phyloP scores from a whole-genome alignment of 2,329 filamentous ascomycete species.

The Talaromyces sp. region DNA sequence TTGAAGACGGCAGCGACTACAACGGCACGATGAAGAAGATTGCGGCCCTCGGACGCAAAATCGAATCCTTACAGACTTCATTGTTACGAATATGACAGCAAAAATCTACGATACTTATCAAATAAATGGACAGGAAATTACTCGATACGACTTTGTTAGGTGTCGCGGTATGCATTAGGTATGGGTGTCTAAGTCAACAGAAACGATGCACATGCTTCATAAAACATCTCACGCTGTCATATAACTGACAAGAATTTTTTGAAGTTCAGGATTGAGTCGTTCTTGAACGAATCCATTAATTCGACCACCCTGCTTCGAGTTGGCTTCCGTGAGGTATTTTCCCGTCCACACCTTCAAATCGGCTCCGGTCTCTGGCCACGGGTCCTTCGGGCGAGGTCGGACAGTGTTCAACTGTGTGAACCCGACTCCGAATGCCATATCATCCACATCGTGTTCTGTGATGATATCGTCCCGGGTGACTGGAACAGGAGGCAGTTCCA shows the following conservation, averaged over 20 bases:
- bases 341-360: slow-evolving; percentile 82
- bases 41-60: background rate
- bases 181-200: slow-evolving; percentile 4
- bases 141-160: background rate
- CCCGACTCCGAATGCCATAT: slow-evolving; percentile 89
- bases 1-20: background rate
- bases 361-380: slow-evolving; percentile 80
- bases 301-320: slow-evolving; percentile 68
- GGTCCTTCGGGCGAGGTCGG: slow-evolving; percentile 69
- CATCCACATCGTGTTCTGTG: slow-evolving; percentile 86
- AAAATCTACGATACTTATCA: background rate
- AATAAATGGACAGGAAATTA: background rate
- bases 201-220: slow-evolving; percentile 7
- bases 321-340: slow-evolving; percentile 72
- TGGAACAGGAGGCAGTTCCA: slow-evolving; percentile 81
- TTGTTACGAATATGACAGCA: background rate
- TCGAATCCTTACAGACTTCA: background rate
- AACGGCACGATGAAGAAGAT: background rate
- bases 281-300: slow-evolving; percentile 70
- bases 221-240: slow-evolving; percentile 32
- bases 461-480: slow-evolving; percentile 72
- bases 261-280: slow-evolving; percentile 63
- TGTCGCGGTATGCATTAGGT: slow-evolving; percentile 14
- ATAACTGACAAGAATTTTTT: slow-evolving; percentile 49
- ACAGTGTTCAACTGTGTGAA: slow-evolving; percentile 94